Evolutionary conservation across 1,284 basidiomycete genomes (phyloP), one percentile per base, ranked within the genome.

Genomic region (Ceratorhiza oryzae-sativae): DNA sequence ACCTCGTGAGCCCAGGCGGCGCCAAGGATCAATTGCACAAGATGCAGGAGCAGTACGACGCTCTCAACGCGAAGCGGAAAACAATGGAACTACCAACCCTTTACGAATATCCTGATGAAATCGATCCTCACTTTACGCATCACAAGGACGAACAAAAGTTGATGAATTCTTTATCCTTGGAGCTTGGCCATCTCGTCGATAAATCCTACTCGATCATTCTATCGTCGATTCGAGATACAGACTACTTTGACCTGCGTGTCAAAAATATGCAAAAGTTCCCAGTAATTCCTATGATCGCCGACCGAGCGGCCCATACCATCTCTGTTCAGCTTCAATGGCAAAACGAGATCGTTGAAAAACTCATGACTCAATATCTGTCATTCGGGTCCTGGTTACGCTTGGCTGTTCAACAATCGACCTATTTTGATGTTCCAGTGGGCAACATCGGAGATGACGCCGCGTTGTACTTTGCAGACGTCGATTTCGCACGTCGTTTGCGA

Each of bases 401-500:
- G n/a, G 87, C 91, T 76, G 85, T 94, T 18, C 86, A 91, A 12
- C 86, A 97, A 55, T 93, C 97, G 0, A 87, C 92, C 74, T 96
- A 97, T 78, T 97, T 95, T 77, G 93, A 98, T 79, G 85, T 98
- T 10, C 97, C 97, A 0, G 83, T 98, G 10, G 94, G 90, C 2
- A 96, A 99, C 79, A 86, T 99, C 60, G 94, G 95, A 59, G 89
- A 91, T 6, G 97, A 99, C 78, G 90, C 95, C 61, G 90, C 94
- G 1, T 82, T 98, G 20, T 87, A 93, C 76, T 84, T 97, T 36
- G 89, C 95, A 1, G 97, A 99, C 77, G 86, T 99, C 73, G 93
- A 91, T 76, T 97, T 98, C 78, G 93, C 97, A 0, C 89, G 96
- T 4, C 87, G 93, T 25, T 82, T 99, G 55, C 83, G 89, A 62